Conservation (phyloP, 805 yeast genomes). For the Kluyveromyces starmeri region DNA sequence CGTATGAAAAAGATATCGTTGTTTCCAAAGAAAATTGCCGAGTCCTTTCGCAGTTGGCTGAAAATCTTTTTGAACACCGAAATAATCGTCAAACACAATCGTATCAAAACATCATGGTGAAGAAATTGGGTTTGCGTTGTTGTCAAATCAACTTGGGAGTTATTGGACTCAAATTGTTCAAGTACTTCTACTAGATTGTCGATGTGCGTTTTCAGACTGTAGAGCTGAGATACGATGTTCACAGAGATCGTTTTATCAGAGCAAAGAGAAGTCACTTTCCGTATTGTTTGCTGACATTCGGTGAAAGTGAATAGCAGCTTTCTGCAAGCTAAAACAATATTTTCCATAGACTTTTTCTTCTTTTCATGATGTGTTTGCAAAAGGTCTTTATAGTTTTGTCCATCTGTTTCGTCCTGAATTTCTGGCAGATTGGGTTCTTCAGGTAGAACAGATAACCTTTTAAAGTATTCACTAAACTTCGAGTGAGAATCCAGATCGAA, state of each 20-base stretch:
- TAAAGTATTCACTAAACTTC: slow-evolving; percentile 54
- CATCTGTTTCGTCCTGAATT: slow-evolving; percentile 9
- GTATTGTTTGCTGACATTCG: slow-evolving; percentile 52
- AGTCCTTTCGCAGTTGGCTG: slow-evolving; percentile 38
- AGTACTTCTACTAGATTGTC: slow-evolving; percentile 49
- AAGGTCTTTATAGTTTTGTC: slow-evolving; percentile 1
- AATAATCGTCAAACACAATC: slow-evolving; percentile 31
- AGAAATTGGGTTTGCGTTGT: slow-evolving; percentile 2
- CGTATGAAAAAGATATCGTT: slow-evolving; percentile 59
- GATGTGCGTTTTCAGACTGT: slow-evolving; percentile 44
- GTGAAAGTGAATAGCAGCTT: slow-evolving; percentile 54
- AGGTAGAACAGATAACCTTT: slow-evolving; percentile 55
- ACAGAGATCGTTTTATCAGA: slow-evolving; percentile 45
- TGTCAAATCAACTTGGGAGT: slow-evolving; percentile 12
- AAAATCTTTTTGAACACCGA: slow-evolving; percentile 46
- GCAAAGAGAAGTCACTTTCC: slow-evolving; percentile 50
- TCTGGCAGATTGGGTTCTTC: slow-evolving; percentile 32
- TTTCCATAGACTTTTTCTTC: slow-evolving; percentile 24
- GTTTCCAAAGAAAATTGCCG: slow-evolving; percentile 40
- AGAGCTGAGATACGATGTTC: slow-evolving; percentile 43
- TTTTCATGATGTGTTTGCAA: slow-evolving; percentile 5
- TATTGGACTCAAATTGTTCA: slow-evolving; percentile 39
- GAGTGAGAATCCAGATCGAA: slow-evolving; percentile 25
- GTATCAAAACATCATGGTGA: slow-evolving; percentile 31
- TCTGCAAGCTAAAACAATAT: slow-evolving; percentile 35